Percentiles rank a stretch among this genome's conserved stretches.
Conservation (phyloP, 768 basidiomycete species). For the Tremella yokohamensis region DNA sequence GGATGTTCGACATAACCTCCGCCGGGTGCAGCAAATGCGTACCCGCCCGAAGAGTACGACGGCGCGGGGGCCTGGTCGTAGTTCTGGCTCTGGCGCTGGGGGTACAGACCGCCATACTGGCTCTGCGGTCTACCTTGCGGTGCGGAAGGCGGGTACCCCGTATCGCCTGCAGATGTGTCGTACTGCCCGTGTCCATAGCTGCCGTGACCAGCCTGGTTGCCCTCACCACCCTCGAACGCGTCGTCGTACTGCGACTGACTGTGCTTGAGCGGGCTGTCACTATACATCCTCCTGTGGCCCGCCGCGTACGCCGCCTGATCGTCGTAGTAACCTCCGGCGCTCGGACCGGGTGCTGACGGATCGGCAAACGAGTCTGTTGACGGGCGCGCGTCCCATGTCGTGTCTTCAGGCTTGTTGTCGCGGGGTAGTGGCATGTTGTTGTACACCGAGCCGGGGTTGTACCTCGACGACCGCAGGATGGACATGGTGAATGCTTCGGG, state of each 20-base stretch:
- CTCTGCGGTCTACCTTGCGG: too few relatives aligned
- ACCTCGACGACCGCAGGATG: conserved; percentile 40
- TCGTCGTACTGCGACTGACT: conserved; percentile 1
- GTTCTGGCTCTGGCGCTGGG: conserved; percentile 1
- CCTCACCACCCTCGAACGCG: background rate
- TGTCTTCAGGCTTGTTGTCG: conserved; percentile 24
- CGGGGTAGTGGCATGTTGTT: conserved; percentile 17
- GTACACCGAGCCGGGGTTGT: conserved; percentile 39
- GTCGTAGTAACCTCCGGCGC: conserved; percentile 2
- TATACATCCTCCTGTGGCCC: conserved; percentile 1
- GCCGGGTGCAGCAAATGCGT: conserved; percentile 24
- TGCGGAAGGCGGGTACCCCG: too few relatives aligned
- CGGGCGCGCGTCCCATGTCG: conserved; percentile 46
- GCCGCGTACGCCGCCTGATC: background rate
- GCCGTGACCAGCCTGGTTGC: background rate
- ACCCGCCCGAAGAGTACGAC: conserved; percentile 3
- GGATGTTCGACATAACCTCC: conserved; percentile 30
- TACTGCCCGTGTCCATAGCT: conserved; percentile 12
- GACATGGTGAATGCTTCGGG: conserved; percentile 51
- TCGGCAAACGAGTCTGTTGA: conserved; percentile 38
- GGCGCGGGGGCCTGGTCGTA: conserved; percentile 1
- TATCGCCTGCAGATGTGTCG: too few relatives aligned
- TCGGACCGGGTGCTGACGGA: conserved; percentile 6
- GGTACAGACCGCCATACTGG: too few relatives aligned
- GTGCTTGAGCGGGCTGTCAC: conserved; percentile 4